Evolutionary conservation across 257 asterid genomes (phyloP).

Genomic region (Perilla frutescens): DNA sequence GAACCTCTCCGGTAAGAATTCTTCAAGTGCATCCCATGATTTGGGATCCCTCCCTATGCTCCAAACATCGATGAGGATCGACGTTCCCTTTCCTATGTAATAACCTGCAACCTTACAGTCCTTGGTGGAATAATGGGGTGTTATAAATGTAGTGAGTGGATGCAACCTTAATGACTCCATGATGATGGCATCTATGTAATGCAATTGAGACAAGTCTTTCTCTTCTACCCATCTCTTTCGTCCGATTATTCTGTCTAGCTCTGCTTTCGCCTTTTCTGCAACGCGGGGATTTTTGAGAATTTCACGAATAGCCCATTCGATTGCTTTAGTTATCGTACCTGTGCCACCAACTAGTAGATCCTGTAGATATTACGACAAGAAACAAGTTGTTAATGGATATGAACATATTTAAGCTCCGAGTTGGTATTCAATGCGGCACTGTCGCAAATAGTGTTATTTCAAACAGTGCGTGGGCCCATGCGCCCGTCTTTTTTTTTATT

Average conservation of each 20-base stretch:
- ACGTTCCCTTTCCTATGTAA: conserved; percentile 36
- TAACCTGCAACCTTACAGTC: conserved; percentile 42
- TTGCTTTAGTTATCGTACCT: conserved; percentile 25
- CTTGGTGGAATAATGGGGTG: conserved; percentile 34
- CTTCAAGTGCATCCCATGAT: conserved; percentile 33
- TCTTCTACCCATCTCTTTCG: conserved; percentile 10
- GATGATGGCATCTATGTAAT: conserved; percentile 43
- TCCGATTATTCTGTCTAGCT: conserved; percentile 42
- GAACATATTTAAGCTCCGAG: no score
- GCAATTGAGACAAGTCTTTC: conserved; percentile 26
- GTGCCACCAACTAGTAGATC: conserved; percentile 37
- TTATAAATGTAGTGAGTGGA: conserved; percentile 34
- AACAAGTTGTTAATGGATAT: no score
- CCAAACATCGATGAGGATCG: conserved; percentile 32
- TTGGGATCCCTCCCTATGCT: conserved; percentile 37
- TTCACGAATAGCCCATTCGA: conserved; percentile 37
- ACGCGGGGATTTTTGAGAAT: conserved; percentile 14
- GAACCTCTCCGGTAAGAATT: conserved; percentile 42
- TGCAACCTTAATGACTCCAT: conserved; percentile 41
- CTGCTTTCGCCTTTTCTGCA: conserved; percentile 30
- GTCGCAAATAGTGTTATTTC: no score
- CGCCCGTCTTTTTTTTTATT: no score
- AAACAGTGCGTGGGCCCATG: no score
- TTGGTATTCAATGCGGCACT: no score
- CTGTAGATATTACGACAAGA: neutral